A percentile compares a stretch with the other conserved stretches of the same genome.
Evolutionary conservation across 1,284 basidiomycete species (phyloP).

Genomic region (Somion occarium): DNA sequence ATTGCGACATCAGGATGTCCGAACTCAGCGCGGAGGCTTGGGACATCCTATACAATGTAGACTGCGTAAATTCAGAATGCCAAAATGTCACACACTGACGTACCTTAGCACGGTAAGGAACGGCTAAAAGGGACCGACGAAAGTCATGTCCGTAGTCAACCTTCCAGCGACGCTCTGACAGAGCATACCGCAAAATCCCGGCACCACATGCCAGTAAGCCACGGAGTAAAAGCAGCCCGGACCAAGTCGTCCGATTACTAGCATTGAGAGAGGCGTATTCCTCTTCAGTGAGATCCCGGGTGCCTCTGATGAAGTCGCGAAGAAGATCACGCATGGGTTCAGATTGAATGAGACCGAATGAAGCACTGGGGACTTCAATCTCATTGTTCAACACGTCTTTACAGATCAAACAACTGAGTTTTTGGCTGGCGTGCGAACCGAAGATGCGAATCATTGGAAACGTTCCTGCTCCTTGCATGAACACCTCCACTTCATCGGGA

Average conservation of each 20-base stretch:
- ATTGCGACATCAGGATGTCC: constrained; percentile 50
- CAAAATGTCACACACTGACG: neutral
- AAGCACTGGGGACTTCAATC: neutral
- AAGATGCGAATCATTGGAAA: neutral
- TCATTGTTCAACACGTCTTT: neutral
- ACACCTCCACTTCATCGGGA: neutral
- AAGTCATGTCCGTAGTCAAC: constrained; percentile 49
- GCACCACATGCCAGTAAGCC: constrained; percentile 14
- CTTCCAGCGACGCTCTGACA: constrained; percentile 42
- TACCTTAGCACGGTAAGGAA: constrained; percentile 46
- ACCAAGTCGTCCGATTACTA: constrained; percentile 9
- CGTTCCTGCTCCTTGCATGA: no score
- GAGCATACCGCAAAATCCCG: constrained; percentile 36
- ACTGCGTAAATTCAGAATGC: neutral
- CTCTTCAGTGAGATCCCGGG: neutral
- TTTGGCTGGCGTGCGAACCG: constrained; percentile 11
- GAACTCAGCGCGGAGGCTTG: constrained; percentile 45
- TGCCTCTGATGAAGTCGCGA: no score
- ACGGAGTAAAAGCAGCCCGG: constrained; percentile 33
- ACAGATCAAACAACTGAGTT: neutral
- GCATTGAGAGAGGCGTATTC: neutral
- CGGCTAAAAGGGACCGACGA: constrained; percentile 42
- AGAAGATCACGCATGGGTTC: neutral
- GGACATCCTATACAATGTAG: constrained; percentile 37
- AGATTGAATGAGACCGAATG: neutral